Conservation (phyloP, 495 filamentous ascomycete species). For the Aspergillus sclerotiicarbonarius region DNA sequence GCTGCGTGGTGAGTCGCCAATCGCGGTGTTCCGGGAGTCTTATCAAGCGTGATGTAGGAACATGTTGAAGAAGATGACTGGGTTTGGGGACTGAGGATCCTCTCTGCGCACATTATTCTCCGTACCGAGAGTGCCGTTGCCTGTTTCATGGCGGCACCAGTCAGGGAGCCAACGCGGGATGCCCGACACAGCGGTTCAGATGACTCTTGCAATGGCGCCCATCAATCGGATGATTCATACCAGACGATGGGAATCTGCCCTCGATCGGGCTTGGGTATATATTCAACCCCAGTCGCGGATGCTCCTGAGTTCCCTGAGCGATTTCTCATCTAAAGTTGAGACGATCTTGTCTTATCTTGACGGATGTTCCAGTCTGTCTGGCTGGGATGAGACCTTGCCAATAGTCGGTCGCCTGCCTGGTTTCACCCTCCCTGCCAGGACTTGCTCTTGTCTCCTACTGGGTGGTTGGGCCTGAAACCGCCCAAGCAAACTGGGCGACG, state of each 20-base stretch:
- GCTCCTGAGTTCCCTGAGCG: not conserved
- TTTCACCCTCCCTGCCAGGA: not conserved
- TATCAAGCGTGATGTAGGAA: slow-evolving; percentile 1
- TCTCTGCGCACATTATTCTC: not conserved
- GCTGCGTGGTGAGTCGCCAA: not conserved
- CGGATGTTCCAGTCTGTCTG: not conserved
- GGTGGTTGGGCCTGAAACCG: not conserved
- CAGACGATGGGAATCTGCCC: too few species aligned
- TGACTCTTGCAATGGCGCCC: not conserved
- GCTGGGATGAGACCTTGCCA: not conserved
- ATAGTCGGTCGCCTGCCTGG: not conserved
- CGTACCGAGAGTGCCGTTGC: not conserved
- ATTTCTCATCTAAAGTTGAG: not conserved
- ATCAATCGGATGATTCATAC: not conserved
- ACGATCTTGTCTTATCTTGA: not conserved
- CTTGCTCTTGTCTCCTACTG: too few species aligned
- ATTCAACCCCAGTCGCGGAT: not conserved
- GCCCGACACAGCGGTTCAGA: not conserved
- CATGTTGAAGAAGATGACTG: slow-evolving; percentile 1
- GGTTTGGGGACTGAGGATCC: not conserved
- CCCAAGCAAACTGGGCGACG: not conserved
- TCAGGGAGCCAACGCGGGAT: not conserved
- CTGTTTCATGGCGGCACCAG: not conserved
- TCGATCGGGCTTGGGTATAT: not conserved
- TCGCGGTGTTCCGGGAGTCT: not conserved